Conservation (phyloP, 1,284 basidiomycete genomes). For the Ceratobasidium sp. region DNA sequence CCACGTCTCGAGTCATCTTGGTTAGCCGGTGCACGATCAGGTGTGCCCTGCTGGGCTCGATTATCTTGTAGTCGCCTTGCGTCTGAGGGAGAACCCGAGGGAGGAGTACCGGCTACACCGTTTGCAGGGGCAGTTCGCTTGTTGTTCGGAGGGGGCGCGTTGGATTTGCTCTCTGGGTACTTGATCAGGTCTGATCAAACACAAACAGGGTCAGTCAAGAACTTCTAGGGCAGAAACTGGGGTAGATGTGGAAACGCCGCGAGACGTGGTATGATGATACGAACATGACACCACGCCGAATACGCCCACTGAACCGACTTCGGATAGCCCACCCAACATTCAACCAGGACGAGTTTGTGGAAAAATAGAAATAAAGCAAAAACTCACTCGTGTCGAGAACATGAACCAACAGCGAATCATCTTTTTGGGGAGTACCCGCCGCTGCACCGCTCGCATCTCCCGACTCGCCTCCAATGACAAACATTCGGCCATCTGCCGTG, state of each 20-base stretch:
- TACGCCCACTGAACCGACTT: not conserved
- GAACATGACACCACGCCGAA: not conserved
- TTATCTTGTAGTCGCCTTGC: not conserved
- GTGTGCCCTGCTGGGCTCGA: not conserved
- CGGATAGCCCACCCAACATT: not conserved
- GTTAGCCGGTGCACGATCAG: not conserved
- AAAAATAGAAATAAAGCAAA: slow-evolving; percentile 36
- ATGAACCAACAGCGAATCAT: slow-evolving; percentile 85
- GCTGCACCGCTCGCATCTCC: slow-evolving; percentile 55
- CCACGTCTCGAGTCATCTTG: slow-evolving; percentile 1
- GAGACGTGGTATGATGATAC: not conserved
- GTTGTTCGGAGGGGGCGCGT: slow-evolving; percentile 47
- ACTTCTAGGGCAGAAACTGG: not conserved
- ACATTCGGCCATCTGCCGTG: slow-evolving; percentile 84
- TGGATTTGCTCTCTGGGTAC: slow-evolving; percentile 68
- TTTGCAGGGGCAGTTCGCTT: not conserved
- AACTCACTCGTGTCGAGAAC: slow-evolving; percentile 90
- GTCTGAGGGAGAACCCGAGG: not conserved
- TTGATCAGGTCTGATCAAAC: slow-evolving; percentile 81
- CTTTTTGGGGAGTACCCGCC: slow-evolving; percentile 57
- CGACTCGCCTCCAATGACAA: slow-evolving; percentile 94
- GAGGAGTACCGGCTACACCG: not conserved
- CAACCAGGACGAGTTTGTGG: not conserved
- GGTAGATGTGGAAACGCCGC: slow-evolving; percentile 3
- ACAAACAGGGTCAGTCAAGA: not conserved